Evolutionary conservation across 257 asterid species (phyloP).

Genomic region (Haberlea rhodopensis): DNA sequence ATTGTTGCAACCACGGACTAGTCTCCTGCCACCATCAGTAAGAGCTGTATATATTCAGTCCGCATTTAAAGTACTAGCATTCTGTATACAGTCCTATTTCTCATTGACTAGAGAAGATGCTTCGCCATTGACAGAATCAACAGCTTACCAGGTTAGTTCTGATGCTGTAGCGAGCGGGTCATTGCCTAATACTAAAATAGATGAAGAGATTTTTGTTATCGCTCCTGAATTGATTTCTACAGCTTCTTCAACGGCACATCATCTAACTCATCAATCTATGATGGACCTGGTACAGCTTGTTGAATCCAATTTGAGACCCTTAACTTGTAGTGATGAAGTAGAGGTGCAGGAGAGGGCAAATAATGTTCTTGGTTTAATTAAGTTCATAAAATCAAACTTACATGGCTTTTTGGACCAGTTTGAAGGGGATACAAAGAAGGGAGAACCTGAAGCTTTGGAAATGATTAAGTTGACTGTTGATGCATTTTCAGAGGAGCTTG

Average conservation of each 20-base stretch:
- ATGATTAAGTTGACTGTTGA: slow-evolving; percentile 43
- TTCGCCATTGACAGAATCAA: slow-evolving; percentile 31
- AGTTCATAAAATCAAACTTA: slow-evolving; percentile 52
- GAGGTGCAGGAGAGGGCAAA: slow-evolving; percentile 84
- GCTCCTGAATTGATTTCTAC: slow-evolving; percentile 32
- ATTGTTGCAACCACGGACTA: slow-evolving; percentile 77
- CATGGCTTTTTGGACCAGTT: slow-evolving; percentile 32
- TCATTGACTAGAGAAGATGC: slow-evolving; percentile 38
- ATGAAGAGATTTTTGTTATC: slow-evolving; percentile 38
- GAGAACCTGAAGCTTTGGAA: slow-evolving; percentile 44
- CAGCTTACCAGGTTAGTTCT: slow-evolving; percentile 32
- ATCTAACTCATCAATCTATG: slow-evolving; percentile 47
- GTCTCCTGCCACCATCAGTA: slow-evolving; percentile 66
- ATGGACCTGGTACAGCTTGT: slow-evolving; percentile 55
- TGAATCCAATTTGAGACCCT: slow-evolving; percentile 61
- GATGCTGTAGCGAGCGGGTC: slow-evolving; percentile 32
- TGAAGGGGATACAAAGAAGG: slow-evolving; percentile 39
- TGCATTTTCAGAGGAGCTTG: slow-evolving; percentile 80
- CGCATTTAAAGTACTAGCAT: slow-evolving; percentile 75
- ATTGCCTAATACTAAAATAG: slow-evolving; percentile 43
- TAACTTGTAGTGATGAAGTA: slow-evolving; percentile 71
- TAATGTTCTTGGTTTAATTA: slow-evolving; percentile 71
- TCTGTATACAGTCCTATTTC: slow-evolving; percentile 55
- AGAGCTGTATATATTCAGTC: slow-evolving; percentile 84
- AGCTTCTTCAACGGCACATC: slow-evolving; percentile 33